phyloP scores from a whole-genome alignment of 768 basidiomycete genomes.

The Clavulina sp. region DNA sequence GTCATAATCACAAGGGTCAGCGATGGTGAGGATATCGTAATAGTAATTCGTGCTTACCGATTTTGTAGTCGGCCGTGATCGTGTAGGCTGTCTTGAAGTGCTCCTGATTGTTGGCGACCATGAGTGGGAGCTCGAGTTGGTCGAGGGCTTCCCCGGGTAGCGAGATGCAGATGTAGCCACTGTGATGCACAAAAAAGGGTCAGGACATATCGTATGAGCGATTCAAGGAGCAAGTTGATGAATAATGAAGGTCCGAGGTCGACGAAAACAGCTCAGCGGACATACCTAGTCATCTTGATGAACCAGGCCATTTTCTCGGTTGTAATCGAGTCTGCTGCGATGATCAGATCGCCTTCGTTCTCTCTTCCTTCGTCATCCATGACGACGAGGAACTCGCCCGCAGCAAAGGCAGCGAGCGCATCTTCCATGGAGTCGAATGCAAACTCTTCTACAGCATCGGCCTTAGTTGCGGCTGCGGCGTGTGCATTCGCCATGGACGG shows the following conservation, averaged over 20 bases:
- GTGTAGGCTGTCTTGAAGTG: slow-evolving; percentile 89
- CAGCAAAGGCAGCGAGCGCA: slow-evolving; percentile 54
- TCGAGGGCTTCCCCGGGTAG: slow-evolving; percentile 60
- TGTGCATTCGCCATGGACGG: no score
- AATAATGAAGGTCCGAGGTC: slow-evolving; percentile 10
- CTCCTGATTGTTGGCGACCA: slow-evolving; percentile 84
- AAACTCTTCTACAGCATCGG: no score
- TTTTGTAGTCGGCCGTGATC: slow-evolving; percentile 82
- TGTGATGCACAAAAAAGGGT: slow-evolving; percentile 24
- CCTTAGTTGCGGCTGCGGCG: no score
- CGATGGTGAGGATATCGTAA: slow-evolving; percentile 4
- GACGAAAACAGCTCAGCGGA: slow-evolving; percentile 5
- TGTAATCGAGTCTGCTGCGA: slow-evolving; percentile 66
- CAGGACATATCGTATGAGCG: background rate
- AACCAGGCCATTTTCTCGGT: slow-evolving; percentile 99
- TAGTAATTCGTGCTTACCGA: slow-evolving; percentile 36
- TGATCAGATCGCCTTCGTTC: slow-evolving; percentile 94
- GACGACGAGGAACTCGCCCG: slow-evolving; percentile 85
- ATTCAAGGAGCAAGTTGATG: background rate
- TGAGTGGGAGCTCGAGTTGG: slow-evolving; percentile 74
- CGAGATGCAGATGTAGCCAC: slow-evolving; percentile 87
- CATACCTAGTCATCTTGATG: slow-evolving; percentile 87
- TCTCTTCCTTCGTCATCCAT: slow-evolving; percentile 95
- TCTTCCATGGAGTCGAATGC: slow-evolving; percentile 64
- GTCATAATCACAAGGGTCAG: background rate